Base-by-base conservation (phyloP, 768 basidiomycete species). In the Fistulinella prunicolor region DNA sequence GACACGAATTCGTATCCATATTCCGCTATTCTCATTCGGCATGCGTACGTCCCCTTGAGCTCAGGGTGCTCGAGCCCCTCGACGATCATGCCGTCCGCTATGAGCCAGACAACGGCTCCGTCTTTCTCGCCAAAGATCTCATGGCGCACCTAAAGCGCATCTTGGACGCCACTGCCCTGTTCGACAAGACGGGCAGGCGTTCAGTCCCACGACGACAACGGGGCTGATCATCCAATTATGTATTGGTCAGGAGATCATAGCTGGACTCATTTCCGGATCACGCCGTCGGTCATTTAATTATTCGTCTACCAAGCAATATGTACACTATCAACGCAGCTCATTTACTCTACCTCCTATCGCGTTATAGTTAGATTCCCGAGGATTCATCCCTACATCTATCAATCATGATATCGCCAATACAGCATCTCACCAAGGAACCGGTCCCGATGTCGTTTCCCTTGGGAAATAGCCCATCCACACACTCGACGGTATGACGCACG, bases 1-100 rank as follows among this genome's bases (percentile, higher is more conserved):
- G 59, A 16, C 80, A 83, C 58, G 82, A 83, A 62, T 82, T 82
- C 53, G 77, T 78, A 62, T 77, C 78, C 54, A 84, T 84, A 43
- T 84, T 83, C 56, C 80, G 82, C 32, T 76, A 79, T 47, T 66
- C 66, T 1, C 76, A 83, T 51, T 76, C 79, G 12, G 54, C 72
- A 2, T 73, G 79, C 17, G 42, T 68, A 0, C 58, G 56, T 28
- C 62, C 66, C 9, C 53, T 52, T 16, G 66, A 68, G 43, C 72
- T 84, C 13, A 69, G 66, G 49, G 73, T 83, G 46, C 64, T 83
- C 20, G 76, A 82, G 59, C 57, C 66, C 23, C 77, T 84, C 34
- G 71, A 76, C 23, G 74, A 76, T 8, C 65, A 65, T 20, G 65
- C 73, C 37, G 68, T 76, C 32, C 73, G 70, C 10, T 82, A 82